Conservation (phyloP, 1,139 yeast species). For the Yamadazyma jaroonii region DNA sequence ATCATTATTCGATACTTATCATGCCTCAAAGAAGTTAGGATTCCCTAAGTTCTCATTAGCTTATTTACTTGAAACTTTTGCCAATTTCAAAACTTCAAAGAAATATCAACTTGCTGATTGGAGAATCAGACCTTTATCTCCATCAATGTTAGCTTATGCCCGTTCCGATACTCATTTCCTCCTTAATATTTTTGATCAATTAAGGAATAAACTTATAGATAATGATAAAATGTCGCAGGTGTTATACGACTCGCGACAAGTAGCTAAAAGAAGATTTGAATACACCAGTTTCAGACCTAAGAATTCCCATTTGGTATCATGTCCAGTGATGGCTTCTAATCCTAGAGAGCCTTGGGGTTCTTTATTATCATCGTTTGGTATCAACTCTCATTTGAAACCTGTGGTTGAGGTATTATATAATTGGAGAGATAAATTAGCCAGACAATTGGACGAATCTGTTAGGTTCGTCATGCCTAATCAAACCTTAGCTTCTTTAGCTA, state of each 20-base stretch:
- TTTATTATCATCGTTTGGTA: conserved; percentile 63
- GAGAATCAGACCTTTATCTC: conserved; percentile 84
- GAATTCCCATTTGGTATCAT: conserved; percentile 32
- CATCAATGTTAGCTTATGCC: conserved; percentile 82
- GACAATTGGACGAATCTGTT: conserved; percentile 78
- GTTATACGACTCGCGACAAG: conserved; percentile 71
- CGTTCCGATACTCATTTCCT: conserved; percentile 94
- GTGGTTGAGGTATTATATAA: conserved; percentile 61
- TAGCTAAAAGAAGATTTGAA: conserved; percentile 81
- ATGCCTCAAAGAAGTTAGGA: conserved; percentile 77
- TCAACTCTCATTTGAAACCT: conserved; percentile 53
- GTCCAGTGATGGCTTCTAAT: conserved; percentile 47
- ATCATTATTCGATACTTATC: conserved; percentile 87
- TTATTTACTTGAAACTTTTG: conserved; percentile 74
- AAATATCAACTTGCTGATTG: conserved; percentile 96
- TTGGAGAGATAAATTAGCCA: conserved; percentile 83
- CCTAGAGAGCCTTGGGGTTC: conserved; percentile 56
- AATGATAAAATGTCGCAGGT: conserved; percentile 43
- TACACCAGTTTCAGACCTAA: conserved; percentile 60
- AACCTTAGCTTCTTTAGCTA: conserved; percentile 60
- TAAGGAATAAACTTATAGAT: conserved; percentile 62
- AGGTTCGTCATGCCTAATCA: conserved; percentile 85
- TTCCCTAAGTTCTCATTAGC: conserved; percentile 85
- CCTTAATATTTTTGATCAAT: conserved; percentile 72
- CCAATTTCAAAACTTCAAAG: conserved; percentile 84